Evolutionary conservation across 2,329 filamentous ascomycete species (phyloP).

Genomic region (Nothophoma quercina): DNA sequence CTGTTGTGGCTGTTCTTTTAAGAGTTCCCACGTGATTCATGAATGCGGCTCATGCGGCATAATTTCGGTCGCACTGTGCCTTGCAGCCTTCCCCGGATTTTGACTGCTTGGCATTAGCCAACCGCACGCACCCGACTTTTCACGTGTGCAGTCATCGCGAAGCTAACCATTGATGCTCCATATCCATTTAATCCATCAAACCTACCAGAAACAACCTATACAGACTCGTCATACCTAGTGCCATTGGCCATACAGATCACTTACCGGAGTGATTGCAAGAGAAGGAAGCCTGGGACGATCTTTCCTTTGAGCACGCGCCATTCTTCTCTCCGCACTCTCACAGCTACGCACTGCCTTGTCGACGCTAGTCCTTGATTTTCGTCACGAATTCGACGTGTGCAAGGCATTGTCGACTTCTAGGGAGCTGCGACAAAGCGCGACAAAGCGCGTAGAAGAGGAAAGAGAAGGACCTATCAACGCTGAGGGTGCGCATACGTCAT

Average conservation of each 20-base stretch:
- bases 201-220: not conserved
- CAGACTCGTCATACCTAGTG: not conserved
- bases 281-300: not conserved
- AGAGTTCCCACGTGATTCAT: slow-evolving; percentile 9
- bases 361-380: not conserved
- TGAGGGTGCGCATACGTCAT: slow-evolving; percentile 38
- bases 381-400: not conserved
- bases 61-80: slow-evolving; percentile 21
- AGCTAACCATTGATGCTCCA: slow-evolving; percentile 1
- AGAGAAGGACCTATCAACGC: not conserved
- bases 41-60: slow-evolving; percentile 24
- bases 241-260: not conserved
- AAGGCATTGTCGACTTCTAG: too few relatives aligned
- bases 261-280: not conserved
- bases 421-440: not conserved
- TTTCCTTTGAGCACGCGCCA: slow-evolving; percentile 6
- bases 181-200: not conserved
- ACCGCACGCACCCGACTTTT: slow-evolving; percentile 23
- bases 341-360: not conserved
- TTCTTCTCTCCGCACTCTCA: not conserved
- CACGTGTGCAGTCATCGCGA: slow-evolving; percentile 26
- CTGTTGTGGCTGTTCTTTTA: not conserved
- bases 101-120: slow-evolving; percentile 27
- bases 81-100: slow-evolving; percentile 29
- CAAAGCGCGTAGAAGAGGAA: not conserved